These are phyloP conservation scores for Tylopilus rubrobrunneus DNA, from an alignment of 768 basidiomycete species.

Conservation along the genomic window DNA sequence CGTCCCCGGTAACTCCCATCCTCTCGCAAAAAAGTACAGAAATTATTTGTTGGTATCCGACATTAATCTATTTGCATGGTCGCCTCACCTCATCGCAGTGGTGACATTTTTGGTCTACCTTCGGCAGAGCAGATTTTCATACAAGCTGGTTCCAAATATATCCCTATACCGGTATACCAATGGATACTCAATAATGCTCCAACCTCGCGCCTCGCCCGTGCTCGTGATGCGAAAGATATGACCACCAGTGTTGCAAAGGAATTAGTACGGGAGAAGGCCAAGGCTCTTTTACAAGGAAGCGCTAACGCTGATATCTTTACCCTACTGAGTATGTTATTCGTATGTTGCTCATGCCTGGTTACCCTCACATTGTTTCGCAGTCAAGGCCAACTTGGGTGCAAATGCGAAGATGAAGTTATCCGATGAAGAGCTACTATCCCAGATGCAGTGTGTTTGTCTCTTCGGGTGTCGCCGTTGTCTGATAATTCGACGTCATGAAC, in stretches of 20 bases:
- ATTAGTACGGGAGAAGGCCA: constrained; percentile 6
- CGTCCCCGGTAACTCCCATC: not conserved
- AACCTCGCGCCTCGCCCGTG: not conserved
- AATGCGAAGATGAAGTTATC: constrained; percentile 14
- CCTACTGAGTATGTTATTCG: constrained; percentile 36
- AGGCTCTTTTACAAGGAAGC: constrained; percentile 10
- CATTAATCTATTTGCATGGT: too few relatives aligned
- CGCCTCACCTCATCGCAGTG: not conserved
- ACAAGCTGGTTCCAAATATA: constrained; percentile 3
- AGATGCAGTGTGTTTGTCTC: constrained; percentile 14
- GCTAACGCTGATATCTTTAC: constrained; percentile 14
- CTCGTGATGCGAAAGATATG: not conserved
- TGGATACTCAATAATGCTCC: not conserved
- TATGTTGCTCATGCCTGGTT: not conserved
- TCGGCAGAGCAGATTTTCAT: constrained; percentile 7
- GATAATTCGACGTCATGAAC: not conserved
- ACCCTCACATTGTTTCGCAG: not conserved
- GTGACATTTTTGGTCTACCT: constrained; percentile 9
- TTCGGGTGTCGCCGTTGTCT: not conserved
- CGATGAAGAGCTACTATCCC: constrained; percentile 10
- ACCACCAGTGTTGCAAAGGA: constrained; percentile 2
- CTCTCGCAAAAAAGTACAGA: constrained; percentile 2
- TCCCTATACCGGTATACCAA: not conserved
- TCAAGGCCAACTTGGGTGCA: constrained; percentile 23
- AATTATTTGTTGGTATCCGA: constrained; percentile 4